A percentile compares a stretch with the other conserved stretches of the same genome.
Conservation (phyloP, 2,329 filamentous ascomycete genomes). For the Nothopassalora personata region DNA sequence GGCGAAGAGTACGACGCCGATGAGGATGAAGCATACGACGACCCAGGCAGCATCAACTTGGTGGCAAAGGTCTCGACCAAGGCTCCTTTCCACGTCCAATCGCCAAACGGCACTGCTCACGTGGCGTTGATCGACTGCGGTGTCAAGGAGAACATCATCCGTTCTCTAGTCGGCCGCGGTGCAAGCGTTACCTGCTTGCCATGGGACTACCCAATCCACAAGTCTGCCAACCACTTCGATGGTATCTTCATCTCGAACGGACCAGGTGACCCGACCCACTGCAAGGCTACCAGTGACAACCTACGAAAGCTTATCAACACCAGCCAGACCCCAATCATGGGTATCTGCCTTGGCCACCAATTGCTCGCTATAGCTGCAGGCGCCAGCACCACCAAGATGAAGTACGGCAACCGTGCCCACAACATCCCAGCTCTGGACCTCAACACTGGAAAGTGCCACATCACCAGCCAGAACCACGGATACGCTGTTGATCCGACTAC, state of each 20-base stretch:
- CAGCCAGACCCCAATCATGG: slow-evolving; percentile 89
- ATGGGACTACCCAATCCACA: slow-evolving; percentile 96
- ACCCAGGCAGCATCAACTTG: slow-evolving; percentile 93
- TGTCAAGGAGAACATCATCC: slow-evolving; percentile 99
- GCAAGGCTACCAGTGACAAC: slow-evolving; percentile 89
- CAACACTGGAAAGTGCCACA: slow-evolving; percentile 95
- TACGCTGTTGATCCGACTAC: slow-evolving; percentile 88
- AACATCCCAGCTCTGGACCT: slow-evolving; percentile 95
- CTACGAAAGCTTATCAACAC: slow-evolving; percentile 84
- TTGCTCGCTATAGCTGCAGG: slow-evolving; percentile 85
- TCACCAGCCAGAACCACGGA: slow-evolving; percentile 97
- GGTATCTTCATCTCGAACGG: slow-evolving; percentile 99
- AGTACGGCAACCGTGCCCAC: slow-evolving; percentile 98
- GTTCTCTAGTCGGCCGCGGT: slow-evolving; percentile 85
- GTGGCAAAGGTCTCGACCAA: slow-evolving; percentile 97
- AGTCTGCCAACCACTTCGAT: slow-evolving; percentile 95
- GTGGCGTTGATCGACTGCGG: slow-evolving; percentile 95
- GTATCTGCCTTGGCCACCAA: slow-evolving; percentile 96
- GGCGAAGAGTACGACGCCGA: slow-evolving; percentile 98
- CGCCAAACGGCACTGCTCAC: slow-evolving; percentile 76
- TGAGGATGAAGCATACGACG: slow-evolving; percentile 91
- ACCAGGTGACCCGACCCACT: slow-evolving; percentile 95
- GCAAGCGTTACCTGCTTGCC: slow-evolving; percentile 92
- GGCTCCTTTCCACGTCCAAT: slow-evolving; percentile 91
- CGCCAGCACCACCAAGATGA: slow-evolving; percentile 90